phyloP scores from a whole-genome alignment of 2,329 filamentous ascomycete genomes.

The Aspergillus sp. region DNA sequence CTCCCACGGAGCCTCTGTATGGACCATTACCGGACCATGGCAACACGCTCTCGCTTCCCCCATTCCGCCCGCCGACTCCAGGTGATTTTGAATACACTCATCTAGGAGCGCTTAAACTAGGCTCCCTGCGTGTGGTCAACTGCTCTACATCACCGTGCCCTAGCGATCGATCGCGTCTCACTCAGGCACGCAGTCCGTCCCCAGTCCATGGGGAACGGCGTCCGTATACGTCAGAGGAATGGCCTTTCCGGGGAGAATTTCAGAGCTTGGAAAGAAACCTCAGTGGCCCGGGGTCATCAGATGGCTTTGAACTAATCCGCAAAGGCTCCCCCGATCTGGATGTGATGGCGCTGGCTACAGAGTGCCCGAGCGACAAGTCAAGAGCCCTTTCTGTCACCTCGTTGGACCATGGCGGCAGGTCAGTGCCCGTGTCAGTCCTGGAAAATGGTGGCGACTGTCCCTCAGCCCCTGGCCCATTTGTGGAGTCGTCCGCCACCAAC shows the following conservation, averaged over 20 bases:
- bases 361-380: too few species aligned
- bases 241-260: neutral
- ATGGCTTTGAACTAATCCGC: neutral
- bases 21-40: conserved; percentile 10
- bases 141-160: conserved; percentile 36
- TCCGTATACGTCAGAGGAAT: neutral
- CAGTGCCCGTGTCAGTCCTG: too few species aligned
- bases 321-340: neutral
- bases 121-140: conserved; percentile 40
- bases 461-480: neutral
- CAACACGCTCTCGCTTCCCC: conserved; percentile 11
- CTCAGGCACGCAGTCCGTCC: conserved; percentile 10
- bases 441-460: neutral
- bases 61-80: conserved; percentile 24
- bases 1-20: conserved; percentile 11
- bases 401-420: too few species aligned
- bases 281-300: neutral
- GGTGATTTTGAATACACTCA: conserved; percentile 36
- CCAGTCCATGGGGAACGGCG: conserved; percentile 9
- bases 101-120: conserved; percentile 38
- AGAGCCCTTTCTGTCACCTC: too few species aligned
- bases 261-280: neutral
- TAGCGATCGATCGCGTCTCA: conserved; percentile 30
- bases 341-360: too few species aligned
- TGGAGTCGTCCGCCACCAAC: neutral